Conservation (phyloP, 2,329 filamentous ascomycete species). For the Paraphaeosphaeria sporulosa region DNA sequence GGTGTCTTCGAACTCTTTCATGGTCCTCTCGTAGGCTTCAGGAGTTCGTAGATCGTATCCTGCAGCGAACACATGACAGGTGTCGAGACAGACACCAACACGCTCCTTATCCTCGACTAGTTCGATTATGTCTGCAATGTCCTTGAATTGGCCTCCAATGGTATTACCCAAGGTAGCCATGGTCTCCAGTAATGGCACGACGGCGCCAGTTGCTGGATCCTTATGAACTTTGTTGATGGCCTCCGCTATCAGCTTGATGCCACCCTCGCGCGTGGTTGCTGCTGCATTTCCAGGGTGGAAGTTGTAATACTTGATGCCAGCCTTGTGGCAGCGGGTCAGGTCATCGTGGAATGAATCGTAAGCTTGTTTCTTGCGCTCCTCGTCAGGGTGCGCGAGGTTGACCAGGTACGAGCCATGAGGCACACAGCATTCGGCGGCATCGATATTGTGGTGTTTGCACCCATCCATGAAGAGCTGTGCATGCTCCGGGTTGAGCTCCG, state of each 20-base stretch:
- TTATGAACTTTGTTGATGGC: conserved; percentile 84
- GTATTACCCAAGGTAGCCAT: conserved; percentile 91
- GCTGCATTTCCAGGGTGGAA: conserved; percentile 91
- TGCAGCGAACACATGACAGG: conserved; percentile 93
- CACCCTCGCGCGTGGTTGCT: conserved; percentile 70
- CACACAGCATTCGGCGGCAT: conserved; percentile 76
- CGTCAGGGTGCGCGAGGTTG: conserved; percentile 87
- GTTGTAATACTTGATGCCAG: conserved; percentile 94
- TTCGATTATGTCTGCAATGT: conserved; percentile 84
- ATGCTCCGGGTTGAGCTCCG: conserved; percentile 73
- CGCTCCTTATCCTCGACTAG: conserved; percentile 80
- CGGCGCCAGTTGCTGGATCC: conserved; percentile 69
- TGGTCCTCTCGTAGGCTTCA: conserved; percentile 73
- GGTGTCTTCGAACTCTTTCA: conserved; percentile 76
- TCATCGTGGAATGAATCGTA: conserved; percentile 89
- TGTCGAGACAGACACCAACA: conserved; percentile 94
- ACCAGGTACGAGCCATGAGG: conserved; percentile 97
- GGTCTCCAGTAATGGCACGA: conserved; percentile 89
- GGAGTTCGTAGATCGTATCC: conserved; percentile 88
- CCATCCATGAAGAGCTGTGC: conserved; percentile 72
- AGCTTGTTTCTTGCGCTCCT: conserved; percentile 81
- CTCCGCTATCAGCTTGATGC: conserved; percentile 78
- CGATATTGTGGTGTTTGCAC: conserved; percentile 74
- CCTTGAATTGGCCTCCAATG: conserved; percentile 84
- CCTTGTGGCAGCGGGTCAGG: conserved; percentile 79